Evolutionary conservation across 164 flowering plant genomes (phyloP), one percentile per base, ranked within the genome.

Genomic region (Vitis rupestris): DNA sequence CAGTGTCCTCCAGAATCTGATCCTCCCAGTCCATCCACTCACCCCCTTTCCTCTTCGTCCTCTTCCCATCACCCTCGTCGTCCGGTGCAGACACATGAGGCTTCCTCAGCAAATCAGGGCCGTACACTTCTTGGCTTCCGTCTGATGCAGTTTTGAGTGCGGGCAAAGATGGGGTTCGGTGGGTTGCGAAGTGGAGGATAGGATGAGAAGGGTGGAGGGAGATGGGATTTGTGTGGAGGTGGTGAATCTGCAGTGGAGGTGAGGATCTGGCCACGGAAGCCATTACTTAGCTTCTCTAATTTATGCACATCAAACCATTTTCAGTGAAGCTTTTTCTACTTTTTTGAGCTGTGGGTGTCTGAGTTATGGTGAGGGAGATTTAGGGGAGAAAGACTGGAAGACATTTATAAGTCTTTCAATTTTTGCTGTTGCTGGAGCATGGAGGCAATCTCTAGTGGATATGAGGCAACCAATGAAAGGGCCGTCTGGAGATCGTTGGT

Each of bases 1-100:
- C 97, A 9, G 99, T 95, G 54, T 90, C 99, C 77, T 87, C 88
- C 84, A 95, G 82, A 81, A 95, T 95, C 87, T 78, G 81, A 68
- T 94, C 92, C 72, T 94, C 98, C 93, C 95, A 91, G 79, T 91
- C 90, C 30, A 82, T 76, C 87, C 81, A 78, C 19, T 65, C 67
- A 37, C 44, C 44, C 44, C 10, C 66, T 68, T 2, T 72, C 74
- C 0, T 54, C 68, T 37, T 37, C 80, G 17, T 75, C 84, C 44
- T 37, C 44, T 37, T 37, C 44, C 44, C 0, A 37, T 37, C 79
- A 17, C 47, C 27, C 50, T 73, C 78, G 0, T 71, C 76, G 10
- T 65, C 75, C 73, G 23, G 59, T 14, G 78, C 30, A 31, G 82
- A 56, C 0, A 80, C 57, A 19, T 65, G 64, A 29, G 94, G 97